Conservation (phyloP, 2,329 filamentous ascomycete species). For the Dactylellina sp. region DNA sequence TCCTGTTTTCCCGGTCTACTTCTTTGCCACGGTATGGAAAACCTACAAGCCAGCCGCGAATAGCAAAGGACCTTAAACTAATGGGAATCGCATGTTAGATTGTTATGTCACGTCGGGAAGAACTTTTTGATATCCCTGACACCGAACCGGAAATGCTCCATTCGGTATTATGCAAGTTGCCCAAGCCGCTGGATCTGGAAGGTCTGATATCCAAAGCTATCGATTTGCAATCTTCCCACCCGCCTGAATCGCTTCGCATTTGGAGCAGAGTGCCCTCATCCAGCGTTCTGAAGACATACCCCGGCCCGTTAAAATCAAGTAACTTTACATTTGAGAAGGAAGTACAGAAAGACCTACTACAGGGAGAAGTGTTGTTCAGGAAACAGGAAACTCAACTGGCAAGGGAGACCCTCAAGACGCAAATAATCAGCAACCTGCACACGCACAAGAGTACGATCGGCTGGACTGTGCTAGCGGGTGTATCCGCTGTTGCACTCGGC, state of each 20-base stretch:
- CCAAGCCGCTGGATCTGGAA: slow-evolving; percentile 83
- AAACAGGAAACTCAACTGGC: slow-evolving; percentile 79
- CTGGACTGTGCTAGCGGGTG: slow-evolving; percentile 74
- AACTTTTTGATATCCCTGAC: slow-evolving; percentile 83
- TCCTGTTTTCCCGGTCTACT: slow-evolving; percentile 85
- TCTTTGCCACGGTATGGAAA: slow-evolving; percentile 74
- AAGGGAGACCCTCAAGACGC: slow-evolving; percentile 75
- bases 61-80: slow-evolving; percentile 19
- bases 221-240: slow-evolving; percentile 73
- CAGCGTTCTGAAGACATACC: slow-evolving; percentile 88
- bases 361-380: slow-evolving; percentile 77
- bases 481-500: slow-evolving; percentile 68
- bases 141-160: slow-evolving; percentile 95
- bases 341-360: slow-evolving; percentile 64
- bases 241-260: slow-evolving; percentile 77
- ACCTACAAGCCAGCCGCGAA: slow-evolving; percentile 4
- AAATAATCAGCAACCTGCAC: slow-evolving; percentile 75
- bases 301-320: slow-evolving; percentile 67
- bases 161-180: slow-evolving; percentile 86
- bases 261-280: slow-evolving; percentile 79
- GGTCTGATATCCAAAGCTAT: slow-evolving; percentile 76
- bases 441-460: slow-evolving; percentile 73
- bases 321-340: slow-evolving; percentile 66
- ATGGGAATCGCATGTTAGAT: slow-evolving; percentile 67
- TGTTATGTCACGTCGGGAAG: slow-evolving; percentile 80